Conservation (phyloP, 2,329 filamentous ascomycete genomes). For the Penicillium palitans region DNA sequence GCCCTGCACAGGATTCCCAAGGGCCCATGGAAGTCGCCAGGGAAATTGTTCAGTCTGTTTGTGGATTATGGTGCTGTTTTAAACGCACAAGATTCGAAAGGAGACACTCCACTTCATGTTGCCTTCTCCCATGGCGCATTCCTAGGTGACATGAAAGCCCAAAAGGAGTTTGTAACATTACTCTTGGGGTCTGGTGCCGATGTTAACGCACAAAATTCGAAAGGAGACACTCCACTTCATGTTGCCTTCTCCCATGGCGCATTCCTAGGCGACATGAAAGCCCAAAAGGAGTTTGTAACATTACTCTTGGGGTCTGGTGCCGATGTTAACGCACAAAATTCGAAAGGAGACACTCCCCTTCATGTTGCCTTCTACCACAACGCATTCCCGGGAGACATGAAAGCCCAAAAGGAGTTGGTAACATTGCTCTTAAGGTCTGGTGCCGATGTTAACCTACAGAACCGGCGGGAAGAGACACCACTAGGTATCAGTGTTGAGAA, state of each 20-base stretch:
- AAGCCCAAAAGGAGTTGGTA: neutral
- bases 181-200: neutral
- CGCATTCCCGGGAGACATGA: neutral
- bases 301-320: neutral
- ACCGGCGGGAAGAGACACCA: neutral
- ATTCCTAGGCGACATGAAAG: neutral
- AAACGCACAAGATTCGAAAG: neutral
- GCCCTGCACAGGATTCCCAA: neutral
- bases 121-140: neutral
- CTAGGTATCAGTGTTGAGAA: neutral
- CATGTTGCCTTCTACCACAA: neutral
- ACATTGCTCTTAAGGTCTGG: neutral
- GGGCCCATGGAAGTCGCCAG: neutral
- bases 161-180: neutral
- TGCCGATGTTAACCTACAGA: neutral
- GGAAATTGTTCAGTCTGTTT: neutral
- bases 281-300: neutral
- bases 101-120: neutral
- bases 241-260: accelerated
- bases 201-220: neutral
- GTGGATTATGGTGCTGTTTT: neutral
- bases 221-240: neutral
- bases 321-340: neutral
- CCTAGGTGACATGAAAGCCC: neutral
- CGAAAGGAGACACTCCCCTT: neutral